These are phyloP conservation scores for Tuber brumale DNA, from an alignment of 495 filamentous ascomycete genomes.

Conservation along the genomic window DNA sequence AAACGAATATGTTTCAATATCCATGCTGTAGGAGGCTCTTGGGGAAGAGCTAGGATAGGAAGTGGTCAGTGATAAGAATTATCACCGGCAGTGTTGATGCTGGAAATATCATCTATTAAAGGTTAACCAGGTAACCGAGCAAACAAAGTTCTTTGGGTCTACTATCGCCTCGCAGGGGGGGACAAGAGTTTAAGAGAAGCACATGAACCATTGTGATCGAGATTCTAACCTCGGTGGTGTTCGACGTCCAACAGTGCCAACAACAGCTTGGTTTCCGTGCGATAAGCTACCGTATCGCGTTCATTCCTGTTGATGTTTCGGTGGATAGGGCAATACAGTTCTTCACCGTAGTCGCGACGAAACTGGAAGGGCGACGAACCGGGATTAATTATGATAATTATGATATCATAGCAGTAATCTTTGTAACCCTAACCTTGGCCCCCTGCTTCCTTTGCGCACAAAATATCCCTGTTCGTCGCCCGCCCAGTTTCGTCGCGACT, in stretches of 20 bases:
- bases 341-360: too few relatives aligned
- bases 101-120: not conserved
- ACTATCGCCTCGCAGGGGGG: too few relatives aligned
- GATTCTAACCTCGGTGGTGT: not conserved
- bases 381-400: too few relatives aligned
- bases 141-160: not conserved
- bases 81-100: not conserved
- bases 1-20: not conserved
- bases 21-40: not conserved
- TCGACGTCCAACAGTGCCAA: not conserved
- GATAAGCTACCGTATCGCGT: not conserved
- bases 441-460: too few relatives aligned
- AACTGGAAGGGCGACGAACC: too few relatives aligned
- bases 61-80: not conserved
- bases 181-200: not conserved
- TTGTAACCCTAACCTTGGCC: too few relatives aligned
- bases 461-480: too few relatives aligned
- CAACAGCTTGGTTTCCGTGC: not conserved
- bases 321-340: not conserved
- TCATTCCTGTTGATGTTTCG: not conserved
- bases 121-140: not conserved
- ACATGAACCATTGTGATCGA: not conserved
- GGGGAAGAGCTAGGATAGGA: not conserved
- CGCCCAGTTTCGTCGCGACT: too few relatives aligned
- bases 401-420: too few relatives aligned